Conservation (phyloP, 176 grass and related monocot species). For the Paspalum vaginatum region DNA sequence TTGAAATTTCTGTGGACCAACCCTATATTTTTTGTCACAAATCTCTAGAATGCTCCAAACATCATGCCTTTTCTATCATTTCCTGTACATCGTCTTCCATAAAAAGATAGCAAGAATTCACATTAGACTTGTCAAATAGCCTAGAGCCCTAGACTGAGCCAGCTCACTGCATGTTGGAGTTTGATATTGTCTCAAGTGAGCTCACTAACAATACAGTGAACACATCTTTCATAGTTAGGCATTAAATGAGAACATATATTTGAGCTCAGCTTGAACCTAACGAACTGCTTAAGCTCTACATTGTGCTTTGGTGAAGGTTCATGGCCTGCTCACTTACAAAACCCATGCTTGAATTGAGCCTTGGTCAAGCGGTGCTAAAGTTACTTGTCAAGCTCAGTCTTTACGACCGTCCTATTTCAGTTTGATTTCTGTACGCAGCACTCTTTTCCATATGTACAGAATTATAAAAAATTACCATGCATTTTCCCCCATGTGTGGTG, state of each 20-base stretch:
- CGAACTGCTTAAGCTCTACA: background rate
- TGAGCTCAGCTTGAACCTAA: slow-evolving; percentile 6
- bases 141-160: background rate
- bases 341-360: background rate
- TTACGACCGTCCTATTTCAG: slow-evolving; percentile 9
- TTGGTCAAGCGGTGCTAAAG: background rate
- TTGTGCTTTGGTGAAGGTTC: background rate
- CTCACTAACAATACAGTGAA: background rate
- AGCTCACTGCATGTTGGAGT: background rate
- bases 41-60: slow-evolving; percentile 25
- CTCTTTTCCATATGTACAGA: background rate
- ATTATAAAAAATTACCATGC: background rate
- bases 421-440: slow-evolving; percentile 1
- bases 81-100: background rate
- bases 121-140: slow-evolving; percentile 12
- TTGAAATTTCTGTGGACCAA: slow-evolving; percentile 1
- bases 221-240: background rate
- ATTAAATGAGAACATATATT: background rate
- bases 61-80: background rate
- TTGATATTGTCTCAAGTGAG: background rate
- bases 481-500: slow-evolving; percentile 19
- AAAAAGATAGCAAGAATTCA: slow-evolving; percentile 16
- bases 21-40: slow-evolving; percentile 13
- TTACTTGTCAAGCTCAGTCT: background rate
- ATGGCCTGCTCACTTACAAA: background rate